phyloP scores from a whole-genome alignment of 1,284 basidiomycete genomes.

The Melampsora allii-populina region DNA sequence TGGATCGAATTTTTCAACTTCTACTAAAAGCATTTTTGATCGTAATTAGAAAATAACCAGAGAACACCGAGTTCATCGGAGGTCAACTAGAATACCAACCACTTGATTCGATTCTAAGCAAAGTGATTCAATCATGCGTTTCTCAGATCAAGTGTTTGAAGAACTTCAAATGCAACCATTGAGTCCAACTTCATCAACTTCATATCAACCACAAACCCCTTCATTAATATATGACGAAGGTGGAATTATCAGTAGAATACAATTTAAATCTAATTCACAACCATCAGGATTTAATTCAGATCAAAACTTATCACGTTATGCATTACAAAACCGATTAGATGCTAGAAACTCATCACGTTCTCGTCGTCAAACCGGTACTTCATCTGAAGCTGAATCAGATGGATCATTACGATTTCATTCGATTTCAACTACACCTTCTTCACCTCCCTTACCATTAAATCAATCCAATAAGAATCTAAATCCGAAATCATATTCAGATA shows the following conservation, averaged over 20 bases:
- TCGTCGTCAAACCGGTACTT: neutral
- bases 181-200: neutral
- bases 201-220: neutral
- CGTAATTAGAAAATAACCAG: no score
- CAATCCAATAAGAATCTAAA: neutral
- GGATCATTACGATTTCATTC: neutral
- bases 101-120: no score
- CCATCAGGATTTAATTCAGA: neutral
- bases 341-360: neutral
- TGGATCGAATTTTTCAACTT: no score
- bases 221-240: neutral
- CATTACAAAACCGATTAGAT: neutral
- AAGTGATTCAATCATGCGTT: neutral
- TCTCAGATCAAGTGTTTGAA: constrained; percentile 1
- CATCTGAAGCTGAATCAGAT: neutral
- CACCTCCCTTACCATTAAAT: constrained; percentile 1
- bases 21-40: no score
- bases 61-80: no score
- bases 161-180: neutral
- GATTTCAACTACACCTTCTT: constrained; percentile 11
- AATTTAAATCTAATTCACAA: neutral
- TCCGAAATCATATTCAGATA: constrained; percentile 5
- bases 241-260: neutral
- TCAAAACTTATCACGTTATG: neutral
- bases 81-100: no score